A percentile compares a stretch with the other conserved stretches of the same genome.
Conservation (phyloP, 257 asterid species). For the Primulina eburnea region DNA sequence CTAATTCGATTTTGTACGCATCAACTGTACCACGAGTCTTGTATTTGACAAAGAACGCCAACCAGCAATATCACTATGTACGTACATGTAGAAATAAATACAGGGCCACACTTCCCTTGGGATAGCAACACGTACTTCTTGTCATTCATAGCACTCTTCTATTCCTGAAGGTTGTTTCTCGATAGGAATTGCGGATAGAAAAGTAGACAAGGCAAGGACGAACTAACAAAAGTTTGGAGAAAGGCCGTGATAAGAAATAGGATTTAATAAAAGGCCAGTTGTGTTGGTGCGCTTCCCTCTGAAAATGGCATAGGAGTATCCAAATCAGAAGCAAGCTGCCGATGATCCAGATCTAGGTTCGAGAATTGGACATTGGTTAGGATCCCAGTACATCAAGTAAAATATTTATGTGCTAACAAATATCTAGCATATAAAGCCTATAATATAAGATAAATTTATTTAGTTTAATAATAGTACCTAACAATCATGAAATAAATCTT, state of each 20-base stretch:
- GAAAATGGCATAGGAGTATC: neutral
- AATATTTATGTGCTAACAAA: too few species aligned
- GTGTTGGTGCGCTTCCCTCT: neutral
- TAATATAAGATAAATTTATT: too few species aligned
- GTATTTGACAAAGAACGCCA: neutral
- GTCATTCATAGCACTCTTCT: neutral
- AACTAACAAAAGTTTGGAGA: too few species aligned
- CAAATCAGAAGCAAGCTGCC: neutral
- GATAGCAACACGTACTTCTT: neutral
- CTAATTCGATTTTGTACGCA: too few species aligned
- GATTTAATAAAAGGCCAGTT: neutral
- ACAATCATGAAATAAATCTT: neutral
- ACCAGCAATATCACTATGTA: neutral
- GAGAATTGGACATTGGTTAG: neutral
- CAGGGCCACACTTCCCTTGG: neutral
- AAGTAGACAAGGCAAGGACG: neutral
- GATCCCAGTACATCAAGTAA: neutral
- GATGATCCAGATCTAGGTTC: neutral
- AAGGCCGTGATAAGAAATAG: neutral
- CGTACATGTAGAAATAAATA: neutral
- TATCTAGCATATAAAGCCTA: too few species aligned
- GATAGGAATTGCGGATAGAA: neutral
- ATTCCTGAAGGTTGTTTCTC: neutral
- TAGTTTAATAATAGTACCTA: neutral
- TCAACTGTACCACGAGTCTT: too few species aligned